phyloP scores from a whole-genome alignment of 2,329 filamentous ascomycete genomes.

The Neocatenulostroma microsporum region DNA sequence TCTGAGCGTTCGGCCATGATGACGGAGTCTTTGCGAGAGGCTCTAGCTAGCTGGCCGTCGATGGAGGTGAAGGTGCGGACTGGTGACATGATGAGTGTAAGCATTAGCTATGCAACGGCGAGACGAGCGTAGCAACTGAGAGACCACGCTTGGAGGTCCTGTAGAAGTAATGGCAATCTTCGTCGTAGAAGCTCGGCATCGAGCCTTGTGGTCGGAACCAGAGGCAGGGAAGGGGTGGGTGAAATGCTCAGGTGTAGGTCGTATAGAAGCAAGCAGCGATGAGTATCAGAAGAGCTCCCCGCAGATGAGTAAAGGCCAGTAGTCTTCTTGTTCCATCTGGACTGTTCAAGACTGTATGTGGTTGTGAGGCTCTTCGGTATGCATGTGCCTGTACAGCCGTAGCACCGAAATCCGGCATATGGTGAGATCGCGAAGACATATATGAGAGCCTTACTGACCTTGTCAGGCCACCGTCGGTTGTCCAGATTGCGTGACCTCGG shows the following conservation, averaged over 20 bases:
- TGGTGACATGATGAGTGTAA: conserved; percentile 48
- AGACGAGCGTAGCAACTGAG: conserved; percentile 71
- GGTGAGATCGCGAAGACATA: conserved; percentile 2
- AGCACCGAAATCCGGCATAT: conserved; percentile 5
- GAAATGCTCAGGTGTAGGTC: no score
- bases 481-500: conserved; percentile 11
- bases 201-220: conserved; percentile 1
- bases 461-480: no score
- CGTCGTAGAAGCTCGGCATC: conserved; percentile 74
- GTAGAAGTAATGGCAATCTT: conserved; percentile 91
- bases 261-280: no score
- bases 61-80: conserved; percentile 35
- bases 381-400: conserved; percentile 2
- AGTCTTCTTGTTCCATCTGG: no score
- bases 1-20: conserved; percentile 38
- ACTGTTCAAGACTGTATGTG: conserved; percentile 3
- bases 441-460: conserved; percentile 16
- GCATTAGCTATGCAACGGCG: conserved; percentile 60
- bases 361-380: neutral
- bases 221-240: no score
- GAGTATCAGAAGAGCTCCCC: no score
- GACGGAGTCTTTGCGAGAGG: conserved; percentile 27
- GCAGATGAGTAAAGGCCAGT: no score
- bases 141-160: conserved; percentile 80
- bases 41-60: conserved; percentile 16